A percentile compares a stretch with the other conserved stretches of the same genome.
phyloP scores from a whole-genome alignment of 2,329 filamentous ascomycete species.

The Talaromyces sp. region DNA sequence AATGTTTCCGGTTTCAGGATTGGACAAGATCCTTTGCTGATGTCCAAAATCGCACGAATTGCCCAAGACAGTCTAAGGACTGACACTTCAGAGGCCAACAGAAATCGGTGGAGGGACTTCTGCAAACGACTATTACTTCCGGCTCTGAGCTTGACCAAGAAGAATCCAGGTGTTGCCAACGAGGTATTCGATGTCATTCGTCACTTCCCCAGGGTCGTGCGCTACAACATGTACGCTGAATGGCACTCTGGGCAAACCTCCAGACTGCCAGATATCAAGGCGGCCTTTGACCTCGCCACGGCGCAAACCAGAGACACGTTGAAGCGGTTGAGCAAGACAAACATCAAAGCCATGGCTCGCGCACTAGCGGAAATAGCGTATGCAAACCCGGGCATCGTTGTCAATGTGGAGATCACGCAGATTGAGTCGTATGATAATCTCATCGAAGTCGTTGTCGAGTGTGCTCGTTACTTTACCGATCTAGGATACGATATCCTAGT shows the following conservation, averaged over 20 bases:
- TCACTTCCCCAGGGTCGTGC: constrained; percentile 66
- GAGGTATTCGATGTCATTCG: constrained; percentile 80
- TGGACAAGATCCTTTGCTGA: constrained; percentile 70
- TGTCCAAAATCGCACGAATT: constrained; percentile 80
- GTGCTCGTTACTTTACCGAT: constrained; percentile 86
- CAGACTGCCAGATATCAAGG: constrained; percentile 67
- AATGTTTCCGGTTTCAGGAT: constrained; percentile 85
- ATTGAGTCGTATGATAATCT: constrained; percentile 93
- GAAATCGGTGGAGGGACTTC: constrained; percentile 74
- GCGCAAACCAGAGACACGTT: constrained; percentile 78
- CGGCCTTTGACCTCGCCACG: constrained; percentile 69
- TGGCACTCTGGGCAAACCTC: constrained; percentile 82
- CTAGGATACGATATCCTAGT: constrained; percentile 89
- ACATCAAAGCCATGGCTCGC: constrained; percentile 78
- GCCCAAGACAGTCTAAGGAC: constrained; percentile 67
- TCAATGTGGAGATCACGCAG: constrained; percentile 80
- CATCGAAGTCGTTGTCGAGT: constrained; percentile 91
- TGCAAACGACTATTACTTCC: constrained; percentile 81
- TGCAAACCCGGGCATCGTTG: constrained; percentile 84
- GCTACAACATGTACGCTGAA: constrained; percentile 87
- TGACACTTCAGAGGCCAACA: constrained; percentile 65
- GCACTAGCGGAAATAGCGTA: constrained; percentile 87
- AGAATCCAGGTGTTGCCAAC: constrained; percentile 77
- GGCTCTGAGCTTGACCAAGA: constrained; percentile 75
- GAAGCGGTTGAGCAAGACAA: constrained; percentile 84